Conservation (phyloP, 768 basidiomycete species). For the Chalciporus sphaerocephalus region DNA sequence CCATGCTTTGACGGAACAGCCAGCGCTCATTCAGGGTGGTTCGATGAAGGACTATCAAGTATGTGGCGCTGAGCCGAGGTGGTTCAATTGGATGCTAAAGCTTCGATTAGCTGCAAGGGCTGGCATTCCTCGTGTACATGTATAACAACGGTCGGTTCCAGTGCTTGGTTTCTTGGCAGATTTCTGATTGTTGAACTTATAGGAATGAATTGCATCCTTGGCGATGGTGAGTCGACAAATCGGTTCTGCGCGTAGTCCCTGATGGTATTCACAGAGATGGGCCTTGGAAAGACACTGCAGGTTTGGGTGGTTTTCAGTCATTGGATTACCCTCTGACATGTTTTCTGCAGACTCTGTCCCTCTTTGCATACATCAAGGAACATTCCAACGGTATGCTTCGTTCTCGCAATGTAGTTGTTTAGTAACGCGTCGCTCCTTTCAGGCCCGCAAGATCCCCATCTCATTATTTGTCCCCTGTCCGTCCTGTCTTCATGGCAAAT, state of each 20-base stretch:
- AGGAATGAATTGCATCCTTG: conserved; percentile 70
- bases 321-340: conserved; percentile 3
- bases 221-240: conserved; percentile 47
- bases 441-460: too few species aligned
- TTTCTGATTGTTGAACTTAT: background rate
- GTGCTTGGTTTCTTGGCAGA: background rate
- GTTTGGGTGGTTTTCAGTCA: conserved; percentile 20
- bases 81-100: background rate
- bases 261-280: conserved; percentile 42
- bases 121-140: conserved; percentile 63
- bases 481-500: conserved; percentile 57
- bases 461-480: conserved; percentile 40
- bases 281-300: conserved; percentile 63
- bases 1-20: conserved; percentile 44
- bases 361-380: conserved; percentile 68
- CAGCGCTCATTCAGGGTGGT: conserved; percentile 48
- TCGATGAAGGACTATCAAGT: conserved; percentile 73
- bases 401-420: background rate
- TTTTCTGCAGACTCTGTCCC: conserved; percentile 44
- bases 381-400: conserved; percentile 35
- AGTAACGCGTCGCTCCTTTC: too few species aligned
- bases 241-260: background rate
- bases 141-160: conserved; percentile 53
- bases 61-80: conserved; percentile 4
- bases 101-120: conserved; percentile 46